These are phyloP conservation scores for Nakazawaea pomicola DNA, from an alignment of 805 yeast genomes.

Conservation along the genomic window DNA sequence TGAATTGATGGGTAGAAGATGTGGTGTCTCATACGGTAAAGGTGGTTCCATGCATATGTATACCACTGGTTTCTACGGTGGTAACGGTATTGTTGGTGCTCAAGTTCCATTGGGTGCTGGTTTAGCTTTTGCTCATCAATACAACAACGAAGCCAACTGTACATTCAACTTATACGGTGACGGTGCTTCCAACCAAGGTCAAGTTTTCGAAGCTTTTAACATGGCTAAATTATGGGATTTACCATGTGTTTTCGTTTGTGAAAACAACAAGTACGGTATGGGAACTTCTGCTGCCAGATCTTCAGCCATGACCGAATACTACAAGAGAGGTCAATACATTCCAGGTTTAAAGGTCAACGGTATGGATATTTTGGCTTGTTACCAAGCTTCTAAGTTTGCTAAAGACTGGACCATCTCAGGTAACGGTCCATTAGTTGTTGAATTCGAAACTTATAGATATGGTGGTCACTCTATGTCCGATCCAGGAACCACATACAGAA, in stretches of 20 bases:
- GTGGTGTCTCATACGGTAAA: slow-evolving; percentile 94
- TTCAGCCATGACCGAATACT: slow-evolving; percentile 93
- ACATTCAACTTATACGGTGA: slow-evolving; percentile 94
- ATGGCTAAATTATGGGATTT: slow-evolving; percentile 99
- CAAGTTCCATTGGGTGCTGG: slow-evolving; percentile 99
- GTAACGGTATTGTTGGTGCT: slow-evolving; percentile 99
- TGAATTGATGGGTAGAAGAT: slow-evolving; percentile 94
- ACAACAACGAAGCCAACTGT: slow-evolving; percentile 72
- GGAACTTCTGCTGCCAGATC: slow-evolving; percentile 98
- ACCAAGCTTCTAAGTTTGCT: slow-evolving; percentile 95
- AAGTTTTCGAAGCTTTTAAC: slow-evolving; percentile 95
- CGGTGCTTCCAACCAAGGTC: slow-evolving; percentile 99
- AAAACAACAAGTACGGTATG: slow-evolving; percentile 99
- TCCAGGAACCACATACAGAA: slow-evolving; percentile 99
- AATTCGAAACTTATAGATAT: slow-evolving; percentile 97
- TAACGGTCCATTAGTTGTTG: slow-evolving; percentile 93
- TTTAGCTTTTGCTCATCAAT: slow-evolving; percentile 96
- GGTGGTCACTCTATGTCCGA: slow-evolving; percentile 99
- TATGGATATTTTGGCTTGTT: slow-evolving; percentile 94
- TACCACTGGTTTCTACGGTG: slow-evolving; percentile 94
- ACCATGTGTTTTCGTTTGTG: slow-evolving; percentile 94
- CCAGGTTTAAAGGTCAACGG: slow-evolving; percentile 99
- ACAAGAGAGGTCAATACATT: slow-evolving; percentile 98
- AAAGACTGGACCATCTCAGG: slow-evolving; percentile 92
- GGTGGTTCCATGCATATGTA: slow-evolving; percentile 99